phyloP scores from a whole-genome alignment of 2,329 filamentous ascomycete genomes.

The Claviceps africana region DNA sequence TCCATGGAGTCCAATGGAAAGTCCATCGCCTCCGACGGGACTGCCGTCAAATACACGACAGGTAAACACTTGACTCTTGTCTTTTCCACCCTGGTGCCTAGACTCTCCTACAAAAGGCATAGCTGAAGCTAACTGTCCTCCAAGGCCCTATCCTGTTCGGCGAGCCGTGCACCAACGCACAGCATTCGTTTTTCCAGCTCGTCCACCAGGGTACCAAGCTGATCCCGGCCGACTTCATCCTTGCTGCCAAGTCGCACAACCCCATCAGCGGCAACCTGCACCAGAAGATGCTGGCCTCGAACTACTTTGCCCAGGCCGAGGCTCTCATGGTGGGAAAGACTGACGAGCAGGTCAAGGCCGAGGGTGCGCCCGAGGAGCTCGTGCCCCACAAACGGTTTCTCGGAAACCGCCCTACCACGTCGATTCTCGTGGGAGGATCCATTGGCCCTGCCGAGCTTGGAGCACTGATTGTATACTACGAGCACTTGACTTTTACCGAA shows the following conservation, averaged over 20 bases:
- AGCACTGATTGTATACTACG: conserved; percentile 95
- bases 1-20: conserved; percentile 99
- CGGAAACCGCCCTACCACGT: conserved; percentile 92
- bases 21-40: conserved; percentile 77
- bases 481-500: conserved; percentile 96
- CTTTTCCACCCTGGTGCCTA: background rate
- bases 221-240: conserved; percentile 94
- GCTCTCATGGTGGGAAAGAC: conserved; percentile 86
- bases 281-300: conserved; percentile 89
- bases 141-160: conserved; percentile 80
- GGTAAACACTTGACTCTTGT: conserved; percentile 24
- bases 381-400: conserved; percentile 99
- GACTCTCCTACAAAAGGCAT: background rate
- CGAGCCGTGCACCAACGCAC: conserved; percentile 95
- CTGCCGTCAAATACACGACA: conserved; percentile 93
- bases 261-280: conserved; percentile 82
- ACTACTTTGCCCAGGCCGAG: conserved; percentile 83
- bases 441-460: conserved; percentile 91
- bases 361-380: conserved; percentile 59
- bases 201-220: conserved; percentile 98
- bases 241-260: conserved; percentile 94
- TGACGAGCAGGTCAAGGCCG: conserved; percentile 61
- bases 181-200: conserved; percentile 99
- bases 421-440: conserved; percentile 75
- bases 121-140: background rate